Evolutionary conservation across 2,329 filamentous ascomycete species (phyloP), one percentile per base, ranked within the genome.

Genomic region (Coniochaeta hoffmannii): DNA sequence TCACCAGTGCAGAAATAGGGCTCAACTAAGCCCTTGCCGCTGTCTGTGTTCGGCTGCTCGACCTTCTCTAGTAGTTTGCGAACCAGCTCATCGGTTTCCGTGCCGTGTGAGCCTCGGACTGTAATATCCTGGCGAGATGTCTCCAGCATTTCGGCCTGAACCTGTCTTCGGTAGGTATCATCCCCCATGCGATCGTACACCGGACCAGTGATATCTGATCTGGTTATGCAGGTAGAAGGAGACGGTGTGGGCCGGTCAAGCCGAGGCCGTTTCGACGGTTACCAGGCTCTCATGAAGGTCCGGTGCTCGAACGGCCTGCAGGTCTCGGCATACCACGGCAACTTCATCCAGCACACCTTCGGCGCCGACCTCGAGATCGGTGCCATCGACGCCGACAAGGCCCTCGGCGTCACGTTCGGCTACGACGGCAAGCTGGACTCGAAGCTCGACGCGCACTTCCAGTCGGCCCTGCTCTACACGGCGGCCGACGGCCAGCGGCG

Each of bases 341-440:
- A 96, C 73, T 99, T 97, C 68, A 82, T 95, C 53, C 94, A 99
- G 66, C 91, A 97, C 72, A 94, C 89, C 0, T 96, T 96, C 66
- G 92, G 91, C 10, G 91, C 92, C 3, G 94, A 99, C 71, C 81
- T 99, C 46, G 92, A 99, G 68, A 90, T 99, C 64, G 94, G 94
- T 28, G 83, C 89, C 53, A 85, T 97, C 53, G 94, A 97, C 68
- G 86, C 90, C 19, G 94, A 99, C 72, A 97, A 97, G 74, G 90
- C 93, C 11, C 81, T 99, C 61, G 89, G 87, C 2, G 89, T 97
- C 11, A 87, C 90, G 50, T 99, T 99, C 69, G 89, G 83, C 64
- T 96, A 99, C 70, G 94, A 99, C 67, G 94, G 94, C 58, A 97
- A 97, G 73, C 82, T 99, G n/a, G 94, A 99, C 71, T 78, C 90